Conservation (phyloP, 2,329 filamentous ascomycete genomes). For the Acrocalymma vagum region DNA sequence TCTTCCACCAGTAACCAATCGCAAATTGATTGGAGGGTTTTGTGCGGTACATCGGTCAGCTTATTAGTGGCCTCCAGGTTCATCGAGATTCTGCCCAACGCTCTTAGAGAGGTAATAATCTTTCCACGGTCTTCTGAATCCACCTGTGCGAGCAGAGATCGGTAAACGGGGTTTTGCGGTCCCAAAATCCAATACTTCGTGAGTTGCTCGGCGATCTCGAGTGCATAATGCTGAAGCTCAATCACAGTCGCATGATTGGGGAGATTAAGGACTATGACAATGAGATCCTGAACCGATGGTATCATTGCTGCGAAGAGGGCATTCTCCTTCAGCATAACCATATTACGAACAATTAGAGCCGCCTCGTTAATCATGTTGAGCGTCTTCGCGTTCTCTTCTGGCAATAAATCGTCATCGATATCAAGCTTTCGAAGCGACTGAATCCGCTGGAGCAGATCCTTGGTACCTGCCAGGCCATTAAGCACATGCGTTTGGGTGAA, state of each 20-base stretch:
- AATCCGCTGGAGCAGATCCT: conserved; percentile 77
- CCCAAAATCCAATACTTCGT: conserved; percentile 81
- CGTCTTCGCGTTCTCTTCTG: conserved; percentile 73
- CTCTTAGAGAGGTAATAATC: conserved; percentile 80
- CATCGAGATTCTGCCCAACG: conserved; percentile 88
- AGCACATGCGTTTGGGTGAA: conserved; percentile 58
- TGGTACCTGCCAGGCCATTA: conserved; percentile 73
- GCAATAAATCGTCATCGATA: conserved; percentile 74
- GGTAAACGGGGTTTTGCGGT: conserved; percentile 80
- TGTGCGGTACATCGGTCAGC: conserved; percentile 73
- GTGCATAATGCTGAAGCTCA: conserved; percentile 88
- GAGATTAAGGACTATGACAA: conserved; percentile 83
- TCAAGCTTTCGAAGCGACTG: conserved; percentile 64
- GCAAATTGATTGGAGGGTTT: conserved; percentile 72
- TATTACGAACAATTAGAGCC: conserved; percentile 87
- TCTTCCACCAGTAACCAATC: conserved; percentile 84
- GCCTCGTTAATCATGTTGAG: conserved; percentile 86
- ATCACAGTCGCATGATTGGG: conserved; percentile 75
- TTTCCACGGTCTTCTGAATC: conserved; percentile 76
- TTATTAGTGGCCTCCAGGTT: conserved; percentile 81
- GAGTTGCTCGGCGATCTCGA: conserved; percentile 91
- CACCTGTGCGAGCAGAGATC: conserved; percentile 68
- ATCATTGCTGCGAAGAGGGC: conserved; percentile 81
- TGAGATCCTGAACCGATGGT: conserved; percentile 77
- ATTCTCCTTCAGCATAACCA: conserved; percentile 93